Base-by-base conservation (phyloP, 2,329 filamentous ascomycete species). In the Fusarium chaquense region DNA sequence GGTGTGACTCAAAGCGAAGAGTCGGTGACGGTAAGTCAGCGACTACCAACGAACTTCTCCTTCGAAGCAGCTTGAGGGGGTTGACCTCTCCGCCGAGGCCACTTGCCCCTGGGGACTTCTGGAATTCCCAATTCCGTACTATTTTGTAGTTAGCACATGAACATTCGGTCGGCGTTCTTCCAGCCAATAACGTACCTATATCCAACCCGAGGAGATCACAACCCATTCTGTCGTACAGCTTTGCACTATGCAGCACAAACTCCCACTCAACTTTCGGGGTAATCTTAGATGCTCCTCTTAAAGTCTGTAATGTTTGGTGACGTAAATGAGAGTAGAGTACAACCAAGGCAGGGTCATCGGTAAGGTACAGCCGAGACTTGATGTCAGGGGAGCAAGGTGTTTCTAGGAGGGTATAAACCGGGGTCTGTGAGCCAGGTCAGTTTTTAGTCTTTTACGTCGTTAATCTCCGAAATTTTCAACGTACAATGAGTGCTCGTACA, bases 181-280 rank as follows among this genome's bases (percentile, higher is more conserved):
- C 16, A 11, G 22, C 15, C 18, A 30, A 82, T 24, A 45, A 62
- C 82, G 78, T 84, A 92, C 90, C 91, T 8, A 98, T 83, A 74
- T 97, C 93, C 6, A 98, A 83, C 1, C 94, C 96, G 0, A 98
- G 86, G 11, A 97, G 80, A 78, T 98, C 95, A 76, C 96, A 97
- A 5, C 96, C 95, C 94, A 96, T 98, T 11, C 93, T 90, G 77
- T 92, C 91, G 76, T 94, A 98, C 20, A 96, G 83, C 56, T 89
- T 86, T 18, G 94, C 93, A 55, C 93, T 97, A 73, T 96, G 93
- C 24, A 97, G 82, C 1, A 98, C 89, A 77, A 98, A 97, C 33
- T 92, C 89, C 92, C 93, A 97, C 79, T 98, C 94, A 6, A 91
- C 89, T 66, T 87, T 87, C 0, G 92, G 91, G 4, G 89, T 90